A percentile compares a stretch with the other conserved stretches of the same genome.
Conservation (phyloP, 768 basidiomycete genomes). For the Mycena pura region DNA sequence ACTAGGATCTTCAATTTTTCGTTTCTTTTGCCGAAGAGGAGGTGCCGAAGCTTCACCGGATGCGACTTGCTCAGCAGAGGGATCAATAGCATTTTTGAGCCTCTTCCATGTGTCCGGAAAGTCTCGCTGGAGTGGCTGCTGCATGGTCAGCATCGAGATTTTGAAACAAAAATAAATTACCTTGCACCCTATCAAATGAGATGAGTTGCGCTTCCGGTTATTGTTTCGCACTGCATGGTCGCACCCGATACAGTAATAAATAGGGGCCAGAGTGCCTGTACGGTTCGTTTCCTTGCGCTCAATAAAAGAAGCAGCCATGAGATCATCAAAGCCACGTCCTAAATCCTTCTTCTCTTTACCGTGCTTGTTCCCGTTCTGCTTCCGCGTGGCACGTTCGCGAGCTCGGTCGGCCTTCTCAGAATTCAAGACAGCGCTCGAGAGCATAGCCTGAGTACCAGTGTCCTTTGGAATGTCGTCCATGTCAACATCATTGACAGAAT, state of each 20-base stretch:
- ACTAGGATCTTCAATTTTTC: slow-evolving; percentile 2
- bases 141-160: not conserved
- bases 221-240: not conserved
- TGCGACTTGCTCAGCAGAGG: not conserved
- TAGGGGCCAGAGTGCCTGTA: not conserved
- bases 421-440: not conserved
- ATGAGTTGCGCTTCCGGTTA: not conserved
- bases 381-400: not conserved
- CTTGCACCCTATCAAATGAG: not conserved
- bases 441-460: not conserved
- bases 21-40: not conserved
- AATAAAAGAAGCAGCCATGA: slow-evolving; percentile 2
- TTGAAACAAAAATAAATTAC: not conserved
- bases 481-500: not conserved
- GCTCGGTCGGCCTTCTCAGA: not conserved
- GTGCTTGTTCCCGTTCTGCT: not conserved
- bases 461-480: not conserved
- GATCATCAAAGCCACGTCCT: not conserved
- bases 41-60: not conserved
- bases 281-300: not conserved
- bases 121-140: not conserved
- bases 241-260: slow-evolving; percentile 8
- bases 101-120: not conserved
- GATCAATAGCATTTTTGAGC: not conserved
- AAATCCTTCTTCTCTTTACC: not conserved